phyloP scores from a whole-genome alignment of 164 flowering plant genomes.

The Annona cherimola region DNA sequence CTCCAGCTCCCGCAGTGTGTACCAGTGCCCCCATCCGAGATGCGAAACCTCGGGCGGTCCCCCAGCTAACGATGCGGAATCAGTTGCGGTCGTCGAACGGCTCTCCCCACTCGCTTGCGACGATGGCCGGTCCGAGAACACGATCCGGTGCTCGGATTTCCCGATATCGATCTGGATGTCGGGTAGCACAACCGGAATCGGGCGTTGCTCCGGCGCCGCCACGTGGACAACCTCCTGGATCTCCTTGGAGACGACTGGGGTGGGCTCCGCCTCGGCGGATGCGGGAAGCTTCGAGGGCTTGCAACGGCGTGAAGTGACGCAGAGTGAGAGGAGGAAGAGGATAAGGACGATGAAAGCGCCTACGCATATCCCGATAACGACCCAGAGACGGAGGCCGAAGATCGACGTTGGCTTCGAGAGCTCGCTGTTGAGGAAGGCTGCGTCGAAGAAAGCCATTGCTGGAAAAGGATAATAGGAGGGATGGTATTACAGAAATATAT shows the following conservation, averaged over 20 bases:
- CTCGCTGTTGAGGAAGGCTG: conserved; percentile 54
- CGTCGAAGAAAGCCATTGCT: conserved; percentile 46
- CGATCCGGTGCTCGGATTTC: conserved; percentile 77
- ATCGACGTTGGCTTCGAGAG: conserved; percentile 81
- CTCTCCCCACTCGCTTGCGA: conserved; percentile 72
- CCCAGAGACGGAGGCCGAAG: conserved; percentile 80
- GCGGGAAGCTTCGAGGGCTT: background rate
- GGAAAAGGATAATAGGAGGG: background rate
- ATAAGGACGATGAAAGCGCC: conserved; percentile 76
- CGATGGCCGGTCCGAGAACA: conserved; percentile 51
- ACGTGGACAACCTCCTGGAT: conserved; percentile 62
- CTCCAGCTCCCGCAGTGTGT: conserved; percentile 88
- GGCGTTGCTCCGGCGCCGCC: conserved; percentile 27
- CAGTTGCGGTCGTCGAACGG: conserved; percentile 44
- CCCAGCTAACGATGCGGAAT: conserved; percentile 52
- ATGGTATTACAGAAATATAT: background rate
- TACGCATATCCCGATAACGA: conserved; percentile 73
- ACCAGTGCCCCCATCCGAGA: conserved; percentile 98
- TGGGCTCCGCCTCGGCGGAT: conserved; percentile 15
- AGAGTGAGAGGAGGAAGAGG: conserved; percentile 75
- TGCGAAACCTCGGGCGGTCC: conserved; percentile 82
- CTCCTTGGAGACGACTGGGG: conserved; percentile 67
- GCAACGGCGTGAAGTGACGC: conserved; percentile 46
- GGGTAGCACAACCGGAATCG: conserved; percentile 29
- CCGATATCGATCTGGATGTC: conserved; percentile 93